These are phyloP conservation scores for Coemansia sp. DNA, from an alignment of 371 early-diverging fungal species.

Conservation along the genomic window DNA sequence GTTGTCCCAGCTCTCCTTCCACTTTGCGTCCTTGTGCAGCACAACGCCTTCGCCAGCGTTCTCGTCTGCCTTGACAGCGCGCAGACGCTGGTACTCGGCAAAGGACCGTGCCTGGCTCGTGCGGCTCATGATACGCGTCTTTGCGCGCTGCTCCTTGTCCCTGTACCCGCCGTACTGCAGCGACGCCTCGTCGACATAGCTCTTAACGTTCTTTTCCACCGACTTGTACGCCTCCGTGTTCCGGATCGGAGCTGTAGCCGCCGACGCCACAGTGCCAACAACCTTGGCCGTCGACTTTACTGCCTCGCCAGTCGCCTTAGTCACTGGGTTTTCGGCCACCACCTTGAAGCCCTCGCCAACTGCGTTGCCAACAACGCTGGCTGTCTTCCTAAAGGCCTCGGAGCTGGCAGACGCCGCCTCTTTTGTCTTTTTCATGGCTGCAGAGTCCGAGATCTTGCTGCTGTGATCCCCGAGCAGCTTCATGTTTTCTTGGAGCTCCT, in stretches of 20 bases:
- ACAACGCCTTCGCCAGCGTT: constrained; percentile 88
- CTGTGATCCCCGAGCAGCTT: constrained; percentile 86
- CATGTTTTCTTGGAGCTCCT: constrained; percentile 84
- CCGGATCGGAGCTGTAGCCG: constrained; percentile 73
- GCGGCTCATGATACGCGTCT: constrained; percentile 41
- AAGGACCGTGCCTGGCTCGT: constrained; percentile 49
- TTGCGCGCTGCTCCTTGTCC: constrained; percentile 64
- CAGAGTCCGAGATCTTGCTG: constrained; percentile 79
- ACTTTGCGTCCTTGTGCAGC: constrained; percentile 85
- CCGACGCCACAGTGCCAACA: constrained; percentile 52
- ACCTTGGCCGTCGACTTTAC: constrained; percentile 56
- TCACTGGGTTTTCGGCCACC: constrained; percentile 80
- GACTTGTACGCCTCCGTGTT: constrained; percentile 73
- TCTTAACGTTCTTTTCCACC: constrained; percentile 68
- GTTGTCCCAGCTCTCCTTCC: constrained; percentile 90
- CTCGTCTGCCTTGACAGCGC: constrained; percentile 52
- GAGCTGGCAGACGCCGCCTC: constrained; percentile 68
- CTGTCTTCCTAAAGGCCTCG: constrained; percentile 75
- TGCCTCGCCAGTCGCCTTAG: constrained; percentile 77
- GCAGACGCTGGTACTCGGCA: constrained; percentile 51
- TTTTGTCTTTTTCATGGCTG: constrained; percentile 84
- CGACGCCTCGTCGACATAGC: constrained; percentile 71
- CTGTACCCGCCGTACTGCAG: constrained; percentile 77
- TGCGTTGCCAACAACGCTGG: constrained; percentile 69
- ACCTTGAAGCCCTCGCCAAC: constrained; percentile 80